Evolutionary conservation across 352 stramenopile genomes (phyloP).

Genomic region (Phytophthora fragariaefolia): DNA sequence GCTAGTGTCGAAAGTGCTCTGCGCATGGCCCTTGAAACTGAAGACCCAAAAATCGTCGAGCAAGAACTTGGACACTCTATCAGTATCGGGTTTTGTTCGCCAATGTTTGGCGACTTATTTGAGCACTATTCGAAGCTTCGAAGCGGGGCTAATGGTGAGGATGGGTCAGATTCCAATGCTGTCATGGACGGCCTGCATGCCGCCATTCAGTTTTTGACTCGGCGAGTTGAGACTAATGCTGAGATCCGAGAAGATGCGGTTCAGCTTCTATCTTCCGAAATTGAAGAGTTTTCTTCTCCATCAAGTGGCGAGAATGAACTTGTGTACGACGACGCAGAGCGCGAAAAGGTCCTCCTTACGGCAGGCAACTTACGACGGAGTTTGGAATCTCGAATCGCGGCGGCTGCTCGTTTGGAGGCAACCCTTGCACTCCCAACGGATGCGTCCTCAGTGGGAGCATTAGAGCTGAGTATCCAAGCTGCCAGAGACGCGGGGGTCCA

Average conservation of each 20-base stretch:
- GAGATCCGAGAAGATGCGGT: slow-evolving; percentile 72
- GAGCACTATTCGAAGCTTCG: slow-evolving; percentile 47
- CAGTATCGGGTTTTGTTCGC: slow-evolving; percentile 61
- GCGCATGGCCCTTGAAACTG: slow-evolving; percentile 35
- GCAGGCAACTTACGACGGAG: slow-evolving; percentile 54
- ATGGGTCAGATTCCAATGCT: slow-evolving; percentile 7
- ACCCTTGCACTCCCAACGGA: slow-evolving; percentile 51
- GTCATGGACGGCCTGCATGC: slow-evolving; percentile 58
- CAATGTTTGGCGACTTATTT: slow-evolving; percentile 56
- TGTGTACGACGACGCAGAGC: slow-evolving; percentile 39
- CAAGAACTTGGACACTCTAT: slow-evolving; percentile 62
- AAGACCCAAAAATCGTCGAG: slow-evolving; percentile 51
- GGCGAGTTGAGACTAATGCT: slow-evolving; percentile 51
- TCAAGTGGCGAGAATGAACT: slow-evolving; percentile 31
- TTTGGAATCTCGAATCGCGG: slow-evolving; percentile 57
- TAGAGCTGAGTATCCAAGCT: slow-evolving; percentile 65
- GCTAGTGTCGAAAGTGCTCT: slow-evolving; percentile 48
- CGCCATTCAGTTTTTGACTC: slow-evolving; percentile 61
- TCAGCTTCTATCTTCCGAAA: slow-evolving; percentile 55
- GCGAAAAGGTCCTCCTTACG: slow-evolving; percentile 47
- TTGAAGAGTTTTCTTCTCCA: slow-evolving; percentile 54
- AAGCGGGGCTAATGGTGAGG: slow-evolving; percentile 22
- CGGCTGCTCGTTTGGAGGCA: slow-evolving; percentile 54
- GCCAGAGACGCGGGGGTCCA: slow-evolving; percentile 67
- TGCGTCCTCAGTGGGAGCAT: slow-evolving; percentile 49